Percentiles rank a stretch among this genome's conserved stretches.
phyloP scores from a whole-genome alignment of 2,329 filamentous ascomycete genomes.

The Rugonectria rugulosa region DNA sequence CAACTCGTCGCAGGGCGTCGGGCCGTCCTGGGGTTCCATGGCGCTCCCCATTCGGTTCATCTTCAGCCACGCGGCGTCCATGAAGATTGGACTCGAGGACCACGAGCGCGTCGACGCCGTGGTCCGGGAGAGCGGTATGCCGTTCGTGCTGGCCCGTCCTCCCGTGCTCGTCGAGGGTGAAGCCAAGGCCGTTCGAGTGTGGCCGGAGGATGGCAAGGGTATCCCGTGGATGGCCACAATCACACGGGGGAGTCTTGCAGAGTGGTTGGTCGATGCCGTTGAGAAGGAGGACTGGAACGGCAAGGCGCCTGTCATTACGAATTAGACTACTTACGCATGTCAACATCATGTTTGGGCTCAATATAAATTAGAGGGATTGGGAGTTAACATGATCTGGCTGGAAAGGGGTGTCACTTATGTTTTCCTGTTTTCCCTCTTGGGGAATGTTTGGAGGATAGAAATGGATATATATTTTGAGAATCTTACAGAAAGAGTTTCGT shows the following conservation, averaged over 20 bases:
- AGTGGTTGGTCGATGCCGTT: conserved; percentile 53
- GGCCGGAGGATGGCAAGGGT: conserved; percentile 51
- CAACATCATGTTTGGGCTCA: background rate
- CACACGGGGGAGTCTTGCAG: conserved; percentile 50
- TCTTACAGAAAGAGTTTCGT: no score
- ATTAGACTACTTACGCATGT: conserved; percentile 33
- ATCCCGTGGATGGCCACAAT: conserved; percentile 49
- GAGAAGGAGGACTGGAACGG: conserved; percentile 52
- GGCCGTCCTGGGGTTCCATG: conserved; percentile 52
- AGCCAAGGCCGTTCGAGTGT: conserved; percentile 46
- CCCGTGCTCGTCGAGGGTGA: conserved; percentile 51
- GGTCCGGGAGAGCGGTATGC: conserved; percentile 42
- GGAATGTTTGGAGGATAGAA: no score
- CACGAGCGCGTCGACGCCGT: conserved; percentile 55
- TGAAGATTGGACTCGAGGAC: conserved; percentile 55
- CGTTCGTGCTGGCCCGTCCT: conserved; percentile 53
- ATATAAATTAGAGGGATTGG: no score
- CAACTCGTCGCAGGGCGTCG: conserved; percentile 59
- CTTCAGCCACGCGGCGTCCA: conserved; percentile 54
- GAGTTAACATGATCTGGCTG: no score
- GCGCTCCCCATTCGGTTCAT: conserved; percentile 51
- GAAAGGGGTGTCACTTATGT: no score
- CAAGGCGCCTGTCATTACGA: conserved; percentile 55
- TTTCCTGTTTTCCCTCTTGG: no score
- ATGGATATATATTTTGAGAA: no score